Base-by-base conservation (phyloP, 2,329 filamentous ascomycete genomes). In the Ceratocystis harringtonii region DNA sequence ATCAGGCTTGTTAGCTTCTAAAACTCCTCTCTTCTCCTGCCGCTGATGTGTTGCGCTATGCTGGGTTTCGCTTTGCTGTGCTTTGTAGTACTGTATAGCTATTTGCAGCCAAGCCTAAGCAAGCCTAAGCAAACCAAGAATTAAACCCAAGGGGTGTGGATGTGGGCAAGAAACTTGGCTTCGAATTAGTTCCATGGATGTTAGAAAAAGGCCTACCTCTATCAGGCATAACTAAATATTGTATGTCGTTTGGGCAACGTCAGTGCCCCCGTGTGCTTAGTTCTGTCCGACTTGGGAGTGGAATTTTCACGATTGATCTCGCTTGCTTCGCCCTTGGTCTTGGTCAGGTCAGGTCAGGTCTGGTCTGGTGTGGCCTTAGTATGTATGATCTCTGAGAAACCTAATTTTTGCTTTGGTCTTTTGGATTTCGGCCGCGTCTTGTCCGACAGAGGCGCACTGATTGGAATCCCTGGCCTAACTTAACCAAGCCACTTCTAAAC, bases 381-480 rank as follows among this genome's bases (percentile, higher is more conserved):
- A 62, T 62, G 60, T 62, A 62, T 62, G 44, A 62, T 43, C 60
- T 62, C 10, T 22, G 60, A 62, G 60, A 62, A 45, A 17, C 36
- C 30, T 22, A 57, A 45, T 58, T 58, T 64, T 58, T n/a, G 50
- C 19, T 44, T 22, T 55, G 50, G 17, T 64, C 28, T 57, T 57
- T 64, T 58, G 36, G 30, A 64, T 64, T 64, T 64, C 57, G 48
- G 48, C 45, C 62, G 62, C 62, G 48, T 64, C 36, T 64, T 64
- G 62, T 64, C 62, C n/a, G 62, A 64, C 62, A 64, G 62, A 63
- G 45, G 36, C 62, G 48, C 50, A 57, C 36, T 64, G 62, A 45
- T 64, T 41, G 36, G 62, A 43, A 64, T 50, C 62, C 62, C 62
- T 64, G 62, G 50, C 44, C 48, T 36, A 48, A 55, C 50, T 12